Percentiles rank a stretch among this genome's conserved stretches.
phyloP scores from a whole-genome alignment of 2,329 filamentous ascomycete genomes.

The Fusarium oxysporum region DNA sequence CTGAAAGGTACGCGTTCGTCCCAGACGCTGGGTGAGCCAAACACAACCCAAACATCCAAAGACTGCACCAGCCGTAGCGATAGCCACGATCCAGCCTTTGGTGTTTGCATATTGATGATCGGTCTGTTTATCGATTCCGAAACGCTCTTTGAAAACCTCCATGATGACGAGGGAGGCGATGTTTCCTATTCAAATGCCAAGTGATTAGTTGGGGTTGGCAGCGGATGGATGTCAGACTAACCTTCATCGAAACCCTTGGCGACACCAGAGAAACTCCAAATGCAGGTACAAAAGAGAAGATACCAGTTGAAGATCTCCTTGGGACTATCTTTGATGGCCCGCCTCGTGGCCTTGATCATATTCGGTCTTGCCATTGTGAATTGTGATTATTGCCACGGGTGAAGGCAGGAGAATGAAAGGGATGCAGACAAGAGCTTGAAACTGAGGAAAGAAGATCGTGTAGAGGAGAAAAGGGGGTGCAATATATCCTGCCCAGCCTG shows the following conservation, averaged over 20 bases:
- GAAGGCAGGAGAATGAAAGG: not conserved
- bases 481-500: not conserved
- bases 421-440: not conserved
- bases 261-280: conserved; percentile 48
- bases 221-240: not conserved
- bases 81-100: conserved; percentile 49
- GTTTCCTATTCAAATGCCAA: conserved; percentile 36
- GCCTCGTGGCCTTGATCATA: conserved; percentile 44
- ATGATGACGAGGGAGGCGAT: conserved; percentile 48
- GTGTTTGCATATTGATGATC: conserved; percentile 45
- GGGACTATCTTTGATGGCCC: conserved; percentile 43
- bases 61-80: conserved; percentile 47
- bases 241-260: conserved; percentile 49
- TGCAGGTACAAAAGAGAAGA: conserved; percentile 40
- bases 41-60: conserved; percentile 46
- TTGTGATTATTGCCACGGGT: not conserved
- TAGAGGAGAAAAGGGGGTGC: not conserved
- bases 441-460: not conserved
- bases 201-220: not conserved
- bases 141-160: conserved; percentile 42
- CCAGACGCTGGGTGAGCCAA: conserved; percentile 40
- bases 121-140: conserved; percentile 39
- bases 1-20: conserved; percentile 40
- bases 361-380: conserved; percentile 29
- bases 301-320: conserved; percentile 48